Percentiles rank a stretch among this genome's conserved stretches.
Conservation (phyloP, 768 basidiomycete genomes). For the Rhizopogon sp. region DNA sequence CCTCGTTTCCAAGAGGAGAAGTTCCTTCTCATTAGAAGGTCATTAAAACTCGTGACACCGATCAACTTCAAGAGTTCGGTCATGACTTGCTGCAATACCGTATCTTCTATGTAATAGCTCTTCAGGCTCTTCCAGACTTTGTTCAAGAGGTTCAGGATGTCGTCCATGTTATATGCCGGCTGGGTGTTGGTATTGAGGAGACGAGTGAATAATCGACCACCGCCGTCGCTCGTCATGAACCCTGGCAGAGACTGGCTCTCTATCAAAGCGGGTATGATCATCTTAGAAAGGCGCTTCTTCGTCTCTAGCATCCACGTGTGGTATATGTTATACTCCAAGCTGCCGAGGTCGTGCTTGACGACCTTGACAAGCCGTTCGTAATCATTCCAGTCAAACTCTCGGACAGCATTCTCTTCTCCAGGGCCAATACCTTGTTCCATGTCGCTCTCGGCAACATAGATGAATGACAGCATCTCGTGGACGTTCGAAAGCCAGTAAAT, state of each 20-base stretch:
- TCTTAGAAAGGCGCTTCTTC: conserved; percentile 92
- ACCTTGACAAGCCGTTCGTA: conserved; percentile 97
- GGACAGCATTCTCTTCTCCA: conserved; percentile 86
- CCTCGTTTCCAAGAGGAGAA: conserved; percentile 99
- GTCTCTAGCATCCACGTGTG: conserved; percentile 99
- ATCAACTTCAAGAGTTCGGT: conserved; percentile 94
- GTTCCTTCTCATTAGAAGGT: conserved; percentile 96
- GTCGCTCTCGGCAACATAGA: conserved; percentile 97
- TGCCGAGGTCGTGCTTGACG: conserved; percentile 98
- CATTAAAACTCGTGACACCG: conserved; percentile 97
- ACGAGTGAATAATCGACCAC: conserved; percentile 90
- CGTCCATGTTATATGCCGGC: conserved; percentile 97
- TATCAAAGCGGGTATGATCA: conserved; percentile 98
- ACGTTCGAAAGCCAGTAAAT: conserved; percentile 99
- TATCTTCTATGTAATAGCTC: conserved; percentile 98
- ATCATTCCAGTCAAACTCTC: conserved; percentile 94
- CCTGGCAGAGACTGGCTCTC: conserved; percentile 97
- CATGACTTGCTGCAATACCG: conserved; percentile 90
- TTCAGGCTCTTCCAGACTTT: conserved; percentile 98
- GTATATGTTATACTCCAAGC: conserved; percentile 98
- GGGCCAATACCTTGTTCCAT: conserved; percentile 98
- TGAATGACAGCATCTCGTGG: conserved; percentile 98
- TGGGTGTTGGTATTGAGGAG: conserved; percentile 79
- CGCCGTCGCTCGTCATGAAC: conserved; percentile 93
- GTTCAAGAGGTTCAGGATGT: conserved; percentile 93